Conservation (phyloP, 1,284 basidiomycete species). For the Chondrostereum purpureum region DNA sequence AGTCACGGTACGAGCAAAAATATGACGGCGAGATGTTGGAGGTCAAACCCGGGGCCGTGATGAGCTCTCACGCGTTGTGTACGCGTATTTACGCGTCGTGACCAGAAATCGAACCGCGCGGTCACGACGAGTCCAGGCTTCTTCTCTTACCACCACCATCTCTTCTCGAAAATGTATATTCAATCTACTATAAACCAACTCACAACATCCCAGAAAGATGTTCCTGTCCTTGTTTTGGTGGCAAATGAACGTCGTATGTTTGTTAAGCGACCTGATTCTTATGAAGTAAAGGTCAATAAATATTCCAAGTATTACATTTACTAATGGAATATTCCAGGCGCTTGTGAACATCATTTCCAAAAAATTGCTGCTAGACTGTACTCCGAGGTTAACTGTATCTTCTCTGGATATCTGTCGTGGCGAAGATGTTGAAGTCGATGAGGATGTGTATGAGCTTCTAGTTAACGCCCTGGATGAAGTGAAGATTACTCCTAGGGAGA, state of each 20-base stretch:
- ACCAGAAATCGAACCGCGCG: not conserved
- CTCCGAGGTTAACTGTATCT: not conserved
- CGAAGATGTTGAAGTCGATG: slow-evolving; percentile 1
- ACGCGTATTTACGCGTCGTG: not conserved
- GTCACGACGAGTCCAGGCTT: not conserved
- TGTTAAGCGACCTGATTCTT: not conserved
- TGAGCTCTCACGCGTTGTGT: not conserved
- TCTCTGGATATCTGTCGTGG: not conserved
- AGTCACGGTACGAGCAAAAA: too few species aligned
- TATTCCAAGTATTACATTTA: not conserved
- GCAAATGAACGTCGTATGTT: not conserved
- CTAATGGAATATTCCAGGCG: not conserved
- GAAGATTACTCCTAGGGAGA: not conserved
- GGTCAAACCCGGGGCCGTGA: too few species aligned
- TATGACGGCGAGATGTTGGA: too few species aligned
- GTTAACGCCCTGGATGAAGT: not conserved
- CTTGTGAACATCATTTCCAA: not conserved
- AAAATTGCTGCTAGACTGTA: not conserved
- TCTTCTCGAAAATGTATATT: not conserved
- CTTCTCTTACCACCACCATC: not conserved
- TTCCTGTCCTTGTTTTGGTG: not conserved
- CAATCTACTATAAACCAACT: not conserved
- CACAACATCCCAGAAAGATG: not conserved
- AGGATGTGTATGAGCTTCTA: slow-evolving; percentile 2
- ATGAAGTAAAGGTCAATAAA: not conserved